Evolutionary conservation across 768 basidiomycete species (phyloP), one percentile per base, ranked within the genome.

Genomic region (Boletus sp.): DNA sequence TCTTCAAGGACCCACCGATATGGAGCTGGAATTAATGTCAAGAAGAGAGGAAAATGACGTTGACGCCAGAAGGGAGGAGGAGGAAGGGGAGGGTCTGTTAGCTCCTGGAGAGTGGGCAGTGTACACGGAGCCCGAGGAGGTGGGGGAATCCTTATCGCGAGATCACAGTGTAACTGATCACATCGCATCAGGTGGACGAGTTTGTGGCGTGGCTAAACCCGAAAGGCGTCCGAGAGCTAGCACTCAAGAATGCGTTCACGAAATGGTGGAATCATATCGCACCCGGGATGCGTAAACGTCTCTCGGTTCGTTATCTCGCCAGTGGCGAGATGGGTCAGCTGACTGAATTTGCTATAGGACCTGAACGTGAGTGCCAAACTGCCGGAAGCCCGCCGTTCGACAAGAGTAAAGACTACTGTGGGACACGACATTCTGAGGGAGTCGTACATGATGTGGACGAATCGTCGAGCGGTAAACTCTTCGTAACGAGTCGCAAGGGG

Each of bases 171-270:
- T 47, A 10, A 39, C 59, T 63, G 54, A 70, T 40, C 14, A 43
- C 21, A 30, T 30, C 33, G 19, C 41, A 57, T 51, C 43, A 98
- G 95, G 71, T 96, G 51, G 87, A 92, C 35, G 83, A 86, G 52
- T 90, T 90, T 64, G 70, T 92, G 30, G 79, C 84, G 5, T 99
- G 96, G 95, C 76, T 99, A 17, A 97, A 96, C 67, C 78, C 85
- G 32, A 95, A 93, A 74, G 96, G 97, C 5, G 83, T 87, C 50
- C 85, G 96, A 50, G 96, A 99, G 71, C 74, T 87, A 39, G 85
- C 85, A 30, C 77, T 95, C 41, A 90, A 88, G 73, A 83, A 84
- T 46, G 73, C 80, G 1, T 74, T 99, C 55, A 81, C 80, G 15
- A 93, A 90, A 67, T 92, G 90, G 87, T 89, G 87, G 84, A 75